Conservation (phyloP, 345 rosid genomes). For the Citrus sinensis region DVS_A1.0 CM039168.1:3155001-3155500, state of each 20-base stretch:
- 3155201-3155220: conserved; percentile 57
- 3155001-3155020: conserved; percentile 55
- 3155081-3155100: conserved; percentile 30
- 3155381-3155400: conserved; percentile 79
- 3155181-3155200: conserved; percentile 42
- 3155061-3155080: conserved; percentile 66
- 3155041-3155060: conserved; percentile 62
- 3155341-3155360: conserved; percentile 62
- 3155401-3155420: conserved; percentile 84
- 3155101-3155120: conserved; percentile 40
- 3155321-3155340: conserved; percentile 52
- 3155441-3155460: conserved; percentile 54
- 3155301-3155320: conserved; percentile 70
- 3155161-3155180: conserved; percentile 65
- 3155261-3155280: conserved; percentile 57
- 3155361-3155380: conserved; percentile 78
- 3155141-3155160: conserved; percentile 61
- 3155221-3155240: conserved; percentile 59
- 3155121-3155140: conserved; percentile 63
- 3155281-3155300: conserved; percentile 69
- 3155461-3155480: conserved; percentile 80
- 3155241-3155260: conserved; percentile 67
- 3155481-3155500: conserved; percentile 76
- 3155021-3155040: conserved; percentile 55
- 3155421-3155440: conserved; percentile 65